phyloP scores from a whole-genome alignment of 176 grass and related monocot genomes.

The Triticum timopheevii region DNA sequence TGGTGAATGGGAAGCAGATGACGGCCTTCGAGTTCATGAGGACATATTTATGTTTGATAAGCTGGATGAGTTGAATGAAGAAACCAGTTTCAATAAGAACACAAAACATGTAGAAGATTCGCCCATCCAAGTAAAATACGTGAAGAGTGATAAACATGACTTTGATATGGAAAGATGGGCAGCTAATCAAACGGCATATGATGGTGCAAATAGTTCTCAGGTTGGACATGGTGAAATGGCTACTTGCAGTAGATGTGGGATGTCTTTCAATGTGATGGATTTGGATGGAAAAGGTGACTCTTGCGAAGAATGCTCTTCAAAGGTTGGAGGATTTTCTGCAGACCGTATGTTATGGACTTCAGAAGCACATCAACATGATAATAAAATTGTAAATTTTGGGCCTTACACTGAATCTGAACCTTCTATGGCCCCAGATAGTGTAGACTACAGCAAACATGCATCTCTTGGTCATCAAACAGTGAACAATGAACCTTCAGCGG shows the following conservation, averaged over 20 bases:
- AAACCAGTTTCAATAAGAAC: slow-evolving; percentile 29
- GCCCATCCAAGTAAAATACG: slow-evolving; percentile 10
- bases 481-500: slow-evolving; percentile 20
- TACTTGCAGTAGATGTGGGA: slow-evolving; percentile 64
- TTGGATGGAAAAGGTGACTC: slow-evolving; percentile 33
- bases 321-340: slow-evolving; percentile 8
- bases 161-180: slow-evolving; percentile 21
- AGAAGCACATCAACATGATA: slow-evolving; percentile 34
- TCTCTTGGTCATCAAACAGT: slow-evolving; percentile 39
- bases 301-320: slow-evolving; percentile 55
- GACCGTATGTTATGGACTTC: slow-evolving; percentile 17
- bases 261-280: slow-evolving; percentile 30
- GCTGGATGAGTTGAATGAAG: slow-evolving; percentile 65
- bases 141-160: slow-evolving; percentile 32
- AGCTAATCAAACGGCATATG: slow-evolving; percentile 26
- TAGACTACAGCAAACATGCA: slow-evolving; percentile 19
- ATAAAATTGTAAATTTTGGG: slow-evolving; percentile 17
- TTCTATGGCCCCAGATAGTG: slow-evolving; percentile 6
- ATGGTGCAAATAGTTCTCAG: slow-evolving; percentile 26
- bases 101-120: slow-evolving; percentile 24
- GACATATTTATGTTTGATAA: slow-evolving; percentile 90
- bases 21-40: slow-evolving; percentile 45
- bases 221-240: slow-evolving; percentile 15
- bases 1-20: slow-evolving; percentile 51
- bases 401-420: slow-evolving; percentile 1